Evolutionary conservation across 169 alveolate genomes (phyloP), one percentile per base, ranked within the genome.

Genomic region (Cryptosporidium baileyi): DNA sequence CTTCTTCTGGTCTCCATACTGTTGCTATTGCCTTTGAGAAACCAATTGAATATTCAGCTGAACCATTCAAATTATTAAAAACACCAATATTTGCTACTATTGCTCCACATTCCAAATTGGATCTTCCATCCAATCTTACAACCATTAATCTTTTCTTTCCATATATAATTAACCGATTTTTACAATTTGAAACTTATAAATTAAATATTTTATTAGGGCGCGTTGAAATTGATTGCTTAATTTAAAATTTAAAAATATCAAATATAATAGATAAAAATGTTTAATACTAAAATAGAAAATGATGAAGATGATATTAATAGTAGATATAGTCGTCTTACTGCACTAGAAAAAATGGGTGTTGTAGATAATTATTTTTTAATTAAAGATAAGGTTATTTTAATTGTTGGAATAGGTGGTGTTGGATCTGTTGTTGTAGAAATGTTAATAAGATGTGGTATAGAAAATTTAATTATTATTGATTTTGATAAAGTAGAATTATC

Each of bases 361-460:
- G 97, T 96, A 17, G 88, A 92, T 36, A 94, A 97, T 82, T 96
- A 95, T 90, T 93, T 92, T 80, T 67, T 88, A 13, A 91, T 97
- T 19, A 90, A 95, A 59, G 67, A 91, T 8, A 89, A 82, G 54
- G 91, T 96, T 26, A 95, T 96, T 28, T 67, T 94, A 32, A 92
- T 97, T 26, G 97, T 97, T 11, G 99, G 99, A 13, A 96, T 97
- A 1, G 99, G 99, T 15, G 99, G 99, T 32, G 95, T 97, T 11
- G 99, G 99, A 9, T 95, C 98, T 22, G 98, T 96, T 19, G 97
- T 96, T 36, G 97, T 97, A 1, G 99, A 97, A 90, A 97, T 97
- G 99, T 91, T 97, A 44, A 93, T 97, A 8, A 91, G 99, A 67
- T 96, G 99, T 81, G 98, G 99, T 17, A 81, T 97, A 22, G 99